Evolutionary conservation across 1,284 basidiomycete genomes (phyloP), one percentile per base, ranked within the genome.

Genomic region (Malassezia dermatis): DNA sequence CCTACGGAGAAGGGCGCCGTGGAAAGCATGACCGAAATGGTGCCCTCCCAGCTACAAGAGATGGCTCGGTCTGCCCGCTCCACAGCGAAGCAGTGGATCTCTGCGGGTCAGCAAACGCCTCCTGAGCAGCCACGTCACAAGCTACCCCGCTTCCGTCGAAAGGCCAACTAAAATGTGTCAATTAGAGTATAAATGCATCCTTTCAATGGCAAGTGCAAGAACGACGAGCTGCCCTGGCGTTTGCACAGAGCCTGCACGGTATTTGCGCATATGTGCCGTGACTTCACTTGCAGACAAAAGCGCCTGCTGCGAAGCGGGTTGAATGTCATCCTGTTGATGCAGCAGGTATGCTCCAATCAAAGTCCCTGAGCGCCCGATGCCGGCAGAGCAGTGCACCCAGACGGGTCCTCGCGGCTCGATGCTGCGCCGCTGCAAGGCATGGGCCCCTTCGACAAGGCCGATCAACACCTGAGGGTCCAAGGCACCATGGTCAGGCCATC

Each of bases 401-500:
- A 87, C 81, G 0, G 88, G 88, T 13, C 85, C 83, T 54, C 51
- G 62, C 79, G 75, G 48, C 67, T 66, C 30, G 68, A 63, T 42
- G 66, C 58, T 37, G 46, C 37, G 26, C 3, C 23, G 49, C 21
- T 46, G 48, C 40, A 31, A 64, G 63, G 17, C 77, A 58, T 55
- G 73, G 68, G 61, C 50, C 15, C 44, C 55, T 4, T 45, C 43
- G 12, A 67, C 43, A 12, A 71, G 61, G n/a, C 57, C 48, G 2
- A 61, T 34, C n/a, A 71, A 45, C 11, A 57, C 43, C 6, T 46
- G 26, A 0, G 48, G 54, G 0, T 79, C 75, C 21, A 87, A 85
- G 4, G 86, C 80, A 39, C 86, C 86, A 61, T 86, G 84, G 73
- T 90, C 88, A 15, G 86, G 86, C 88, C 88, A 90, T 2, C 82